These are phyloP conservation scores for Rosa rugosa DNA, from an alignment of 306 rosid genomes.

Conservation along the genomic window DNA sequence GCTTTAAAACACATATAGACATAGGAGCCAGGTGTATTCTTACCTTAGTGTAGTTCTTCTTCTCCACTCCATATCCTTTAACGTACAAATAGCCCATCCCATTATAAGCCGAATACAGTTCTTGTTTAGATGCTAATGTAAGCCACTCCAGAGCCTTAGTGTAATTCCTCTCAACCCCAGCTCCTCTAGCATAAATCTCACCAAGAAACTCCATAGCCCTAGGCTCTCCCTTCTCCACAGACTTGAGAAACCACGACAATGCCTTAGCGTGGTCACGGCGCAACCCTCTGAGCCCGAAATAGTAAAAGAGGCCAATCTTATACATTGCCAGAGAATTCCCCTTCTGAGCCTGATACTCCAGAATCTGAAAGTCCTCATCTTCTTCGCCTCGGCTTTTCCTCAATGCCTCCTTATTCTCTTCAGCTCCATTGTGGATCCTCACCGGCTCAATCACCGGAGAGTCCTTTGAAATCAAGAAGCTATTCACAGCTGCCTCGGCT, in stretches of 20 bases:
- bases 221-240: slow-evolving; percentile 93
- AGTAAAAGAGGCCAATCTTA: slow-evolving; percentile 90
- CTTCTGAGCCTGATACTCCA: slow-evolving; percentile 95
- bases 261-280: slow-evolving; percentile 91
- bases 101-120: slow-evolving; percentile 78
- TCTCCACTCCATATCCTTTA: slow-evolving; percentile 88
- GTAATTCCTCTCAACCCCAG: slow-evolving; percentile 92
- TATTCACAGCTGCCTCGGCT: slow-evolving; percentile 87
- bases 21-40: slow-evolving; percentile 17
- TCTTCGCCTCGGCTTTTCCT: slow-evolving; percentile 92
- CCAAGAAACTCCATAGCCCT: slow-evolving; percentile 96
- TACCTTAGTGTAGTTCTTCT: slow-evolving; percentile 88
- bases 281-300: slow-evolving; percentile 90
- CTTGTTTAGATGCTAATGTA: slow-evolving; percentile 78
- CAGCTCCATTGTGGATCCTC: slow-evolving; percentile 89
- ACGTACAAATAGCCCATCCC: slow-evolving; percentile 95
- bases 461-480: slow-evolving; percentile 80
- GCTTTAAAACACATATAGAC: not conserved
- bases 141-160: slow-evolving; percentile 94
- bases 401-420: slow-evolving; percentile 88
- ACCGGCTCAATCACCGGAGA: slow-evolving; percentile 88
- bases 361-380: slow-evolving; percentile 89
- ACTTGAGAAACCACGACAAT: slow-evolving; percentile 80
- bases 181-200: slow-evolving; percentile 94
- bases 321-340: slow-evolving; percentile 96